These are phyloP conservation scores for Ophiosphaerella narmari DNA, from an alignment of 2,329 filamentous ascomycete genomes.

Conservation along the genomic window DNA sequence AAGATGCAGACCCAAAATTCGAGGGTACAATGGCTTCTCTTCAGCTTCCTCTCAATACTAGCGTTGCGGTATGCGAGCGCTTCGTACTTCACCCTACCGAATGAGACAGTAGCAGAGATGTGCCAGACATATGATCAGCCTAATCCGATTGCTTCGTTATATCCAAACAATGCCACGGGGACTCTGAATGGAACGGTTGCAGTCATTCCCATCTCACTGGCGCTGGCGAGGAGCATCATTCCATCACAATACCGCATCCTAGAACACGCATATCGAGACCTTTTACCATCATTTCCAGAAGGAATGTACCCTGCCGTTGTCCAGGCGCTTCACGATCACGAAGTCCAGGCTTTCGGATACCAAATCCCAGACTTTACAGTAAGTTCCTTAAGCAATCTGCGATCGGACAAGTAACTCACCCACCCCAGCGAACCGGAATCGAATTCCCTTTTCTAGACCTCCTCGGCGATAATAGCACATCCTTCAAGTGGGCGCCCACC, in stretches of 20 bases:
- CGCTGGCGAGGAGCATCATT: constrained; percentile 53
- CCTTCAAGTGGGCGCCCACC: constrained; percentile 57
- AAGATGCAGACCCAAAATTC: constrained; percentile 28
- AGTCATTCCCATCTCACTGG: constrained; percentile 57
- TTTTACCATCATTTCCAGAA: constrained; percentile 56
- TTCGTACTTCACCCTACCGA: constrained; percentile 11
- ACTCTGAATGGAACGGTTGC: constrained; percentile 60
- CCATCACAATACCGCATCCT: constrained; percentile 57
- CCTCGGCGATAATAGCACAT: constrained; percentile 55
- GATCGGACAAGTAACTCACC: constrained; percentile 15
- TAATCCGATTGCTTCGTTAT: constrained; percentile 56
- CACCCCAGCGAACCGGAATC: constrained; percentile 53
- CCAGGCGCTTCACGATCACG: constrained; percentile 58
- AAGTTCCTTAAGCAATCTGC: constrained; percentile 27
- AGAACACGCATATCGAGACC: constrained; percentile 52
- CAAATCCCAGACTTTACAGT: constrained; percentile 57
- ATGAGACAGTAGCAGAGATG: not conserved
- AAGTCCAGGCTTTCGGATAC: constrained; percentile 53
- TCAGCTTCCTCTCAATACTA: constrained; percentile 34
- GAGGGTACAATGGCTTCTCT: constrained; percentile 30
- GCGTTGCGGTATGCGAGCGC: constrained; percentile 31
- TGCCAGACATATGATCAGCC: constrained; percentile 42
- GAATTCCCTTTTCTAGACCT: constrained; percentile 63
- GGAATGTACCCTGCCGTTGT: constrained; percentile 60
- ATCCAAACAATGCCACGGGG: constrained; percentile 56